phyloP scores from a whole-genome alignment of 148 eudicot species.

The Heliosperma pusillum region DNA sequence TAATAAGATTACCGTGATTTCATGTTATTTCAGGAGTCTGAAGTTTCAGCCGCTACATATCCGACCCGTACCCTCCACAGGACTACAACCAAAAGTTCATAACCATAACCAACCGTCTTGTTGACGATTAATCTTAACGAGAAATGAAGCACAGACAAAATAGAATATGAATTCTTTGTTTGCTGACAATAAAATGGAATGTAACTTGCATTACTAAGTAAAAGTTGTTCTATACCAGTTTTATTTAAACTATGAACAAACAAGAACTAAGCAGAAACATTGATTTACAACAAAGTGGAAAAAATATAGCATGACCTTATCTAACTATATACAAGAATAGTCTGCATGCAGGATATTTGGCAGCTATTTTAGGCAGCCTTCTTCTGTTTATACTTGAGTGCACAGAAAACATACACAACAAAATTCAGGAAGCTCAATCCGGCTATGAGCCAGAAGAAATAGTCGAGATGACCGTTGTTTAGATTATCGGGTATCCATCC shows the following conservation, averaged over 20 bases:
- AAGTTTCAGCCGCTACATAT: no score
- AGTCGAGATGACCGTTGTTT: conserved; percentile 48
- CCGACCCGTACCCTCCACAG: no score
- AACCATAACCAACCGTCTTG: no score
- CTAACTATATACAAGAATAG: no score
- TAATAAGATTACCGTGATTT: no score
- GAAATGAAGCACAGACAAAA: no score
- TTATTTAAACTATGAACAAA: background rate
- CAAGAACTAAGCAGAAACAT: background rate
- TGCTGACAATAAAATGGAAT: no score
- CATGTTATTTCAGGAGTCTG: no score
- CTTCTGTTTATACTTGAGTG: conserved; percentile 38
- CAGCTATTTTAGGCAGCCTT: conserved; percentile 23
- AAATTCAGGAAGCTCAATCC: conserved; percentile 46
- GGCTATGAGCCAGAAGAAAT: conserved; percentile 52
- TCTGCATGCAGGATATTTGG: background rate
- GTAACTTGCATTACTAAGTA: background rate
- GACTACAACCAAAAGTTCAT: no score
- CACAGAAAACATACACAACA: conserved; percentile 33
- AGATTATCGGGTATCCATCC: conserved; percentile 60
- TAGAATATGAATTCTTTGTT: no score
- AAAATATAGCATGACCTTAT: background rate
- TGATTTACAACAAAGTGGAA: conserved; percentile 5
- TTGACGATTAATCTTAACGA: no score
- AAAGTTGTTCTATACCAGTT: background rate